Conservation (phyloP, 345 rosid genomes). For the Populus tremula region DNA sequence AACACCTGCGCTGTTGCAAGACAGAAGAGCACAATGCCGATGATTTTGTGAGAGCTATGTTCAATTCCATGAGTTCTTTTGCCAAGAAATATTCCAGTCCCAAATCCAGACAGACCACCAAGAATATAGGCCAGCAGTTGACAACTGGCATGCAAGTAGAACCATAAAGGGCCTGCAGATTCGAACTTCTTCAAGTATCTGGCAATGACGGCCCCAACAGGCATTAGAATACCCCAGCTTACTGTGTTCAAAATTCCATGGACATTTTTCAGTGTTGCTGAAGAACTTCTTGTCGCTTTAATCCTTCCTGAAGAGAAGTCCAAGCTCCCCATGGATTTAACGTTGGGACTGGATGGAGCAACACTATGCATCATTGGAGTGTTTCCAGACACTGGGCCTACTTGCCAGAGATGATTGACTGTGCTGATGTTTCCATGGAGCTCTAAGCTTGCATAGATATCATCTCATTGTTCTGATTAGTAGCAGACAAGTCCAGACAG, state of each 20-base stretch:
- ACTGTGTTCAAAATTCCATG: conserved; percentile 30
- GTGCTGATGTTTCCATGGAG: neutral
- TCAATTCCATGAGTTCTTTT: conserved; percentile 1
- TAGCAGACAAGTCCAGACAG: neutral
- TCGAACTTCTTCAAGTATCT: conserved; percentile 31
- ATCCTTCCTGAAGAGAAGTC: neutral
- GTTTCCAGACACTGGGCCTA: neutral
- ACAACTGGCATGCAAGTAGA: conserved; percentile 28
- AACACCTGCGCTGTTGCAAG: conserved; percentile 16
- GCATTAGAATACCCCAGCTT: conserved; percentile 37
- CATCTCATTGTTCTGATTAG: neutral
- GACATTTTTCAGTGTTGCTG: neutral
- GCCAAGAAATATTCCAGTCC: conserved; percentile 25
- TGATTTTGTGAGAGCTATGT: conserved; percentile 18
- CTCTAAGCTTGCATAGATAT: neutral
- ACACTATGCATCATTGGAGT: neutral
- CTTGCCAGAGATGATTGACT: neutral
- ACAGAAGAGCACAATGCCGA: conserved; percentile 27
- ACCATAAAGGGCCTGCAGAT: conserved; percentile 34
- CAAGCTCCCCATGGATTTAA: neutral
- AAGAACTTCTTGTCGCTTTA: neutral
- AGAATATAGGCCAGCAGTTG: conserved; percentile 25
- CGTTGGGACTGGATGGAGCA: neutral
- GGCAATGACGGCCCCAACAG: conserved; percentile 30
- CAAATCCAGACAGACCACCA: conserved; percentile 25